Base-by-base conservation (phyloP, 331 rosid genomes). In the Acacia concinna region DNA sequence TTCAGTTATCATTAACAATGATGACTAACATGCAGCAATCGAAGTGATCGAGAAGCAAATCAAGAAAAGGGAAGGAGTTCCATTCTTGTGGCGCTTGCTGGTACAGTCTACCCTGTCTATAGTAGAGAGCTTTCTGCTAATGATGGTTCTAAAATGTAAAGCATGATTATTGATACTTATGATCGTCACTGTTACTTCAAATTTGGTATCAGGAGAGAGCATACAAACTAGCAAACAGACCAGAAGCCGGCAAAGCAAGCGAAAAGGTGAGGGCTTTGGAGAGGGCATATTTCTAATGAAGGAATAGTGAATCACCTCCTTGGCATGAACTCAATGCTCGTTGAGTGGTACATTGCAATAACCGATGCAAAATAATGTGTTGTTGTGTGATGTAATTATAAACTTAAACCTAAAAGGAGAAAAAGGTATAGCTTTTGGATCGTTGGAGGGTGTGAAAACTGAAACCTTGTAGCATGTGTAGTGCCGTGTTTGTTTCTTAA, bases 51-150 rank as follows among this genome's bases (percentile, higher is more conserved):
- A 91, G 78, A 89, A 83, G 86, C 86, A 52, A 81, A 83, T 88
- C 75, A 77, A 85, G 82, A 75, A 80, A 74, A 84, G 96, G 77
- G 96, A 85, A 15, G 94, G 93, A 23, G 80, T 85, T 76, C 94
- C 98, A 10, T 95, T 84, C 79, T 40, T 87, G 68, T 90, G 93
- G 96, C 96, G 91, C 71, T 84, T 93, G 52, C 86, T 93, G 92
- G 99, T 93, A 90, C 17, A 30, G 49, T 32, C 2, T 71, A 18
- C 27, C 18, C 14, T 17, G 63, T 10, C 63, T 54, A 54, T n/a
- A 54, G 13, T 51, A 51, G 59, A 54, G 20, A 56, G n/a, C 74
- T 44, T 12, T 28, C 10, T 13, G 34, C 25, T 77, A 64, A 30
- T 77, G 62, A 21, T 21, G 1, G 52, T 78, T 69, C 23, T 13